Conservation (phyloP, 306 rosid species). For the Medicago arabica region DNA sequence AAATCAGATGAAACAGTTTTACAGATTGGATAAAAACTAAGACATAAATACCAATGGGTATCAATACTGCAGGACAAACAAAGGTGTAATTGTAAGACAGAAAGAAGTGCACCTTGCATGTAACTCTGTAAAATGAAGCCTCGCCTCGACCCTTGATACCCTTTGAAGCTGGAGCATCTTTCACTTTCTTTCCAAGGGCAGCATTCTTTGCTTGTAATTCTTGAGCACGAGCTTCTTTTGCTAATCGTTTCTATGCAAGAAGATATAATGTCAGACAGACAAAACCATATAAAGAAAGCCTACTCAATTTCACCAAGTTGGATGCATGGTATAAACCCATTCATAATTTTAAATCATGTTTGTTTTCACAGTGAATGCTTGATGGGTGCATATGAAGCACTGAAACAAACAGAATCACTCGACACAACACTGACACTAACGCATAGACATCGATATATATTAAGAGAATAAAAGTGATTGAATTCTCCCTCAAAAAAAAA, state of each 20-base stretch:
- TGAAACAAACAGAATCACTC: neutral
- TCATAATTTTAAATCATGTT: neutral
- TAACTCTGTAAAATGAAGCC: slow-evolving; percentile 94
- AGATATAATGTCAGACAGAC: slow-evolving; percentile 32
- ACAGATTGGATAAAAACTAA: slow-evolving; percentile 11
- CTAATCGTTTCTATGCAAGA: slow-evolving; percentile 72
- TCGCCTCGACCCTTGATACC: slow-evolving; percentile 83
- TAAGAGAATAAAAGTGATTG: neutral
- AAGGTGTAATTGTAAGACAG: slow-evolving; percentile 27
- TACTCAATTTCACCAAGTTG: slow-evolving; percentile 1
- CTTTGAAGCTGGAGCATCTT: slow-evolving; percentile 69
- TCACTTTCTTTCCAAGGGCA: slow-evolving; percentile 79
- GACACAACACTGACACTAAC: neutral
- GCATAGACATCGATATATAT: neutral
- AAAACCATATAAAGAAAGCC: slow-evolving; percentile 13
- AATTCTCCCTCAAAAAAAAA: neutral
- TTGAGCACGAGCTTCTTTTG: slow-evolving; percentile 87
- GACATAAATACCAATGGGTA: slow-evolving; percentile 23
- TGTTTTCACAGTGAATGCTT: neutral
- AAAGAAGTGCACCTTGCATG: slow-evolving; percentile 73
- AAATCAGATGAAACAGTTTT: slow-evolving; percentile 28
- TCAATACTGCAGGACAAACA: slow-evolving; percentile 33
- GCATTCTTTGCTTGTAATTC: slow-evolving; percentile 84
- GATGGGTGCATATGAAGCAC: neutral
- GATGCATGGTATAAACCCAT: neutral